Evolutionary conservation across 2,329 filamentous ascomycete genomes (phyloP).

Genomic region (Biscogniauxia marginata): DNA sequence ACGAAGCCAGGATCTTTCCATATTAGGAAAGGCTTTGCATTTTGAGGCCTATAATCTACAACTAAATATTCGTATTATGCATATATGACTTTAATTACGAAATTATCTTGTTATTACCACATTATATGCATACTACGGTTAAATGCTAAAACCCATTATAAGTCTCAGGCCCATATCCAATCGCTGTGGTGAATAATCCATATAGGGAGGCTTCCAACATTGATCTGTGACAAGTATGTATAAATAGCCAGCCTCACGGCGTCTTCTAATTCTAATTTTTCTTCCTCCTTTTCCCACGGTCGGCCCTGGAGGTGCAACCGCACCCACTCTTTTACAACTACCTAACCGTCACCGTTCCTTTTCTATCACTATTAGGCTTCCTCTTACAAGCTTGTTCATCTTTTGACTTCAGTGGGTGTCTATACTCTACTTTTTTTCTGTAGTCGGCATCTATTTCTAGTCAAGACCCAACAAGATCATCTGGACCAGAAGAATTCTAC

Average conservation of each 20-base stretch:
- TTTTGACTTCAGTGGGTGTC: neutral
- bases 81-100: no score
- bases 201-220: no score
- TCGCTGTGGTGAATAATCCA: no score
- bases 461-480: neutral
- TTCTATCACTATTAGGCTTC: neutral
- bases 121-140: neutral
- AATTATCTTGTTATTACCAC: no score
- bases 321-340: neutral
- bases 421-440: neutral
- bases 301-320: neutral
- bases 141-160: no score
- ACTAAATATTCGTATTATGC: neutral
- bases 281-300: neutral
- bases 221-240: neutral
- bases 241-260: neutral
- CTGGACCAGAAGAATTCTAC: neutral
- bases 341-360: neutral
- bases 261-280: neutral
- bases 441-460: neutral
- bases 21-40: neutral
- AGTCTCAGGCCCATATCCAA: neutral
- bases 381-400: neutral
- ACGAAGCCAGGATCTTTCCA: neutral
- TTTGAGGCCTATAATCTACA: neutral